phyloP scores from a whole-genome alignment of 1,284 basidiomycete genomes.

The Malassezia restricta region DNA sequence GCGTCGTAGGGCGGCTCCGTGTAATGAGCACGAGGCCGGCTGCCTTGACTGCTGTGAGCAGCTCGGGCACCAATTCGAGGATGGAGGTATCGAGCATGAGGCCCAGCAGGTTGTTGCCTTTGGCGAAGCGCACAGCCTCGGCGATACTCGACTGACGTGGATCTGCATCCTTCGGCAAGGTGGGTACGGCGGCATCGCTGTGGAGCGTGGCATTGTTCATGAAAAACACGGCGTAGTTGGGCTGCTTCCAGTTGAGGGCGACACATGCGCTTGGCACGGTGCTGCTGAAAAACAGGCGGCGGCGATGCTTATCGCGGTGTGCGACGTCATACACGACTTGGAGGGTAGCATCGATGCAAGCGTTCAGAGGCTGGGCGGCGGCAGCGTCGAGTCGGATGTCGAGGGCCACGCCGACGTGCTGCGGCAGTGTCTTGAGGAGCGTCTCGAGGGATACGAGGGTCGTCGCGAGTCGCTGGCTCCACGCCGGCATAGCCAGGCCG shows the following conservation, averaged over 20 bases:
- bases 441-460: conserved; percentile 28
- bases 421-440: conserved; percentile 23
- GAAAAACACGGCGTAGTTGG: conserved; percentile 93
- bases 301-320: conserved; percentile 26
- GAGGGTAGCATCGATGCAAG: conserved; percentile 41
- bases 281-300: conserved; percentile 40
- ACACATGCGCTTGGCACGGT: conserved; percentile 48
- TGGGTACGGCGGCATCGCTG: conserved; percentile 22
- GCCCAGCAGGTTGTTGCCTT: conserved; percentile 82
- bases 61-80: conserved; percentile 48
- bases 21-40: conserved; percentile 39
- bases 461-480: conserved; percentile 23
- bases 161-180: conserved; percentile 50
- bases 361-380: conserved; percentile 38
- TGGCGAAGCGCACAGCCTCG: conserved; percentile 87
- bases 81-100: conserved; percentile 80
- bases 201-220: conserved; percentile 56
- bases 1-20: conserved; percentile 15
- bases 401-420: conserved; percentile 30
- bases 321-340: conserved; percentile 42
- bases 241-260: conserved; percentile 96
- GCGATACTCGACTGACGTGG: conserved; percentile 60
- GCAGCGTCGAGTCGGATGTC: conserved; percentile 24
- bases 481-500: conserved; percentile 20
- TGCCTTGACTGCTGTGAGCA: conserved; percentile 38